Percentiles rank a stretch among this genome's conserved stretches.
Conservation (phyloP, 2,329 filamentous ascomycete genomes). For the Juglanconis juglandina region DNA sequence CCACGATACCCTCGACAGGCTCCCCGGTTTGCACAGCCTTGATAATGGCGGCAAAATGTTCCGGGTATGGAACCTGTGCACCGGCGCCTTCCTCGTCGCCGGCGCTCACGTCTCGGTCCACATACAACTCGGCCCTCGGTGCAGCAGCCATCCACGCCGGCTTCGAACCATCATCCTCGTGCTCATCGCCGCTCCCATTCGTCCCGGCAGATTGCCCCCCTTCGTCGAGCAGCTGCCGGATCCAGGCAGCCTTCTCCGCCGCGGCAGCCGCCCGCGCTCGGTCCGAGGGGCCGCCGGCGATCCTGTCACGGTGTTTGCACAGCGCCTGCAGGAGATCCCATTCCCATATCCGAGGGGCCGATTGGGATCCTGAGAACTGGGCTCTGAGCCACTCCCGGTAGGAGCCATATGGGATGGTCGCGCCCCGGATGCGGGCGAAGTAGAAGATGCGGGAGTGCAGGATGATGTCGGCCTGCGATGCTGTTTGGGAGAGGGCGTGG, state of each 20-base stretch:
- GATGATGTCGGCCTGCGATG: constrained; percentile 18
- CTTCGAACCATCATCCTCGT: constrained; percentile 1
- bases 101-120: constrained; percentile 35
- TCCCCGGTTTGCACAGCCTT: constrained; percentile 79
- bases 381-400: constrained; percentile 64
- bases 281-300: not conserved
- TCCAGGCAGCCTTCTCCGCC: constrained; percentile 13
- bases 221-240: constrained; percentile 4
- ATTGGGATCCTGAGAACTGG: constrained; percentile 28
- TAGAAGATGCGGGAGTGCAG: constrained; percentile 50
- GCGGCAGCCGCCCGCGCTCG: constrained; percentile 1
- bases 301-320: constrained; percentile 22
- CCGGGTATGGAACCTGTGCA: constrained; percentile 59
- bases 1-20: constrained; percentile 79
- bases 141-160: constrained; percentile 48
- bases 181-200: not conserved
- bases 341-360: constrained; percentile 25
- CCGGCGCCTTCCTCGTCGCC: constrained; percentile 19
- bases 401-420: constrained; percentile 59
- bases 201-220: not conserved
- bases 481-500: constrained; percentile 14
- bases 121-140: constrained; percentile 43
- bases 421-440: constrained; percentile 49
- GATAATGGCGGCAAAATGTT: constrained; percentile 80
- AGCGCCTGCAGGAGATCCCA: constrained; percentile 18